phyloP scores from a whole-genome alignment of 768 basidiomycete genomes.

The Hygrophorus pudorinus region DNA sequence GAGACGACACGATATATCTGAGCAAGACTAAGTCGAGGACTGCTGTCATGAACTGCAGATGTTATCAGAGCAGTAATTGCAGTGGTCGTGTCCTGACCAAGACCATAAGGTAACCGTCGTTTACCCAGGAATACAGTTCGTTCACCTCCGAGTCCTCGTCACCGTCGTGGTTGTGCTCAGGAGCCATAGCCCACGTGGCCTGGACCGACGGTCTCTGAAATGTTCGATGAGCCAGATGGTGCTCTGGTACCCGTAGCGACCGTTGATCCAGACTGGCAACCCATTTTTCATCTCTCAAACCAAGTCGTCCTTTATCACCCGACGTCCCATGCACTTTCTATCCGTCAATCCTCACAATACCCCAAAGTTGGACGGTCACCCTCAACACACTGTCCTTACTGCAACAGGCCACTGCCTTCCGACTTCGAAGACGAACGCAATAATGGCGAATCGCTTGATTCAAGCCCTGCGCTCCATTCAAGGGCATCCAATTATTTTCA shows the following conservation, averaged over 20 bases:
- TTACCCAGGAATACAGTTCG: background rate
- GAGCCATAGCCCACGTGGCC: too few species aligned
- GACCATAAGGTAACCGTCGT: background rate
- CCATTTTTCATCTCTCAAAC: slow-evolving; percentile 74
- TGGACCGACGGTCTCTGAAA: too few species aligned
- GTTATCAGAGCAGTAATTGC: slow-evolving; percentile 25
- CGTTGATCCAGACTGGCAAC: slow-evolving; percentile 46
- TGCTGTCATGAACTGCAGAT: slow-evolving; percentile 23
- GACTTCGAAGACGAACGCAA: slow-evolving; percentile 24
- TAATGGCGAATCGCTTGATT: background rate
- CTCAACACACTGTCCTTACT: slow-evolving; percentile 55
- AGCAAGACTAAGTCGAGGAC: slow-evolving; percentile 18
- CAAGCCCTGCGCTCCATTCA: slow-evolving; percentile 33
- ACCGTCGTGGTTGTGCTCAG: too few species aligned
- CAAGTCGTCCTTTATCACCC: slow-evolving; percentile 87
- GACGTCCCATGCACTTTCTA: slow-evolving; percentile 71
- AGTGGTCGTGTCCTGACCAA: slow-evolving; percentile 17
- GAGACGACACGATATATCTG: slow-evolving; percentile 23
- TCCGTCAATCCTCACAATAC: slow-evolving; percentile 29
- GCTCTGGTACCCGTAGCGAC: slow-evolving; percentile 11
- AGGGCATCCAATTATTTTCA: slow-evolving; percentile 77
- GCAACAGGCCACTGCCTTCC: slow-evolving; percentile 48
- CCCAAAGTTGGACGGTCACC: slow-evolving; percentile 7
- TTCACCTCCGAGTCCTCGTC: too few species aligned
- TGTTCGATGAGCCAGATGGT: slow-evolving; percentile 7